Percentiles rank a stretch among this genome's conserved stretches.
Conservation (phyloP, 768 basidiomycete species). For the Psilocybe tampanensis region DNA sequence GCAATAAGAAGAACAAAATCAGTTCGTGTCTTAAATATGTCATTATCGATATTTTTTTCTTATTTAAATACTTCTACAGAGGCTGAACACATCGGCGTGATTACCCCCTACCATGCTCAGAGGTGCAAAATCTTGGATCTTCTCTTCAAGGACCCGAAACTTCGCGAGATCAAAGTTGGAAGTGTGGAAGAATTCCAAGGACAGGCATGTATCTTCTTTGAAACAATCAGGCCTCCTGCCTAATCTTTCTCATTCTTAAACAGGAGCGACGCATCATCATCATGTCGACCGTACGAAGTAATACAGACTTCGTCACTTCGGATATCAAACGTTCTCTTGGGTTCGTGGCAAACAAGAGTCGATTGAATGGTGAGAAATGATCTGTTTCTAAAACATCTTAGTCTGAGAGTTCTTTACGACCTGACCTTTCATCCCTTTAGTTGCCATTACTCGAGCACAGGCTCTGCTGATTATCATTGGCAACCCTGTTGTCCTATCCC, state of each 20-base stretch:
- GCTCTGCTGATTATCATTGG: constrained; percentile 66
- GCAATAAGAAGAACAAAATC: constrained; percentile 38
- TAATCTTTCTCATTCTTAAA: constrained; percentile 3
- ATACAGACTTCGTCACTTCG: constrained; percentile 46
- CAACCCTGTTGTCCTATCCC: constrained; percentile 56
- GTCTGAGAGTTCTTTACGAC: not conserved
- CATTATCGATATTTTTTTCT: not conserved
- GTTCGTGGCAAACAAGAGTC: constrained; percentile 56
- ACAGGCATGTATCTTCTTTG: constrained; percentile 39
- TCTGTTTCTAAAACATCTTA: not conserved
- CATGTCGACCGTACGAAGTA: constrained; percentile 61
- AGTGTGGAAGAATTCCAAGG: constrained; percentile 75
- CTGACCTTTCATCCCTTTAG: constrained; percentile 29
- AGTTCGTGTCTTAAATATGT: constrained; percentile 32
- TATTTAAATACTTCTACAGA: constrained; percentile 18
- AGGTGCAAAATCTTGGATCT: constrained; percentile 49
- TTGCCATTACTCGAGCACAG: constrained; percentile 68
- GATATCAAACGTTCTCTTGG: constrained; percentile 59
- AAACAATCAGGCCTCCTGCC: not conserved
- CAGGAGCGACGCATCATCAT: constrained; percentile 62
- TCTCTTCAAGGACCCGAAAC: constrained; percentile 30
- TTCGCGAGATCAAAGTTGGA: constrained; percentile 56
- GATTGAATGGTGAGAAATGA: constrained; percentile 52
- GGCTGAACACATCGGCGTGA: constrained; percentile 60
- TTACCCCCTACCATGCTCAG: constrained; percentile 70